Base-by-base conservation (phyloP, 805 yeast genomes). In the Candida coquimbonensis region DNA sequence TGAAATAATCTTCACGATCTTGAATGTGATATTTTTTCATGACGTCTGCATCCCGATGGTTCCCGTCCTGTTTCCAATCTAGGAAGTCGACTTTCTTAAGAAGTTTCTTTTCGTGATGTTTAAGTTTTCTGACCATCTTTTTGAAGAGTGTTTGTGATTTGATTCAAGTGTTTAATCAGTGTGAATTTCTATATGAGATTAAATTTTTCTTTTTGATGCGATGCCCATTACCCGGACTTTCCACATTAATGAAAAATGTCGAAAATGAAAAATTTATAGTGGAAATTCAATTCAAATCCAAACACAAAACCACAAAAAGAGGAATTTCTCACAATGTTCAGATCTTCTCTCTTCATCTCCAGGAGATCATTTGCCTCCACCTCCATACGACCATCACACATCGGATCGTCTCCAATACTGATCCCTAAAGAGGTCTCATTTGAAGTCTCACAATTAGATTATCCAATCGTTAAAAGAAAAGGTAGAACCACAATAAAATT, bases 51-150 rank as follows among this genome's bases (percentile, higher is more conserved):
- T 91, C 99, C 55, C 99, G 73, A 65, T 93, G 99, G 29, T 91
- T 88, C 46, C 84, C 82, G 63, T 93, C 99, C 58, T 88, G 95
- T 65, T 93, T 93, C 97, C 98, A 93, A 65, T 93, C 95, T 43
- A 88, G 85, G 69, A 93, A 88, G 62, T 93, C 97, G 44, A 93
- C 98, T 66, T 93, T 93, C 72, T 86, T 89, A 58, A 93, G 77
- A 58, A 93, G 79, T 68, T 89, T 90, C 74, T 87, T 84, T 77
- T 93, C 99, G 67, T 93, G 99, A 69, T 86, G 88, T 65, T 93
- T 93, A 49, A 93, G 77, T 56, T 86, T 75, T 65, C 99, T 77
- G 41, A 85, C 95, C 95, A 86, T 85, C 37, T 21, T 24, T 17
- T 17, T 17, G 19, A 17, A n/a, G 14, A 29, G 24, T 21, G 24